Evolutionary conservation across 805 yeast species (phyloP).

Genomic region (Myxozyma lipomycoides): DNA sequence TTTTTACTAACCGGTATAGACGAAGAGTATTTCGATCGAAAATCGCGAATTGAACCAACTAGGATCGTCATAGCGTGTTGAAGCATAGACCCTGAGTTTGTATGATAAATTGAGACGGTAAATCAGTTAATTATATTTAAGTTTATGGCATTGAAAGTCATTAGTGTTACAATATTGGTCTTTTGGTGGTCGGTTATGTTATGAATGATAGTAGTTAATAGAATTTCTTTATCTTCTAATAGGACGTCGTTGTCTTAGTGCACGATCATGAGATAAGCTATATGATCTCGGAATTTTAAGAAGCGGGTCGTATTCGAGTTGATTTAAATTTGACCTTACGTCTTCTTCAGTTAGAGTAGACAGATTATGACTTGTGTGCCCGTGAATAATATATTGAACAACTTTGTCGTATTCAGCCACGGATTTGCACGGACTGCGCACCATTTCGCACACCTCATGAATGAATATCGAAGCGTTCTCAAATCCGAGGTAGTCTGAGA

Average conservation of each 20-base stretch:
- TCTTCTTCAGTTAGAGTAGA: background rate
- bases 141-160: background rate
- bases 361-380: background rate
- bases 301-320: constrained; percentile 6
- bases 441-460: constrained; percentile 17
- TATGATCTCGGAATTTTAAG: constrained; percentile 16
- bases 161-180: too few relatives aligned
- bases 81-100: too few relatives aligned
- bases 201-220: background rate
- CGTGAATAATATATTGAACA: constrained; percentile 7
- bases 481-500: constrained; percentile 18
- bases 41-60: constrained; percentile 15
- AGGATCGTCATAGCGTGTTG: background rate
- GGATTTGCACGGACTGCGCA: constrained; percentile 17
- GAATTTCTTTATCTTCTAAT: too few relatives aligned
- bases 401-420: constrained; percentile 18
- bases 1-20: constrained; percentile 1
- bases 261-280: background rate
- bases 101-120: too few relatives aligned
- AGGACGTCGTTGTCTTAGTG: background rate
- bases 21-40: constrained; percentile 27
- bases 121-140: background rate
- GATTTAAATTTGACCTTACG: constrained; percentile 1
- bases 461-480: constrained; percentile 9
- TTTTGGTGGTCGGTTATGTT: background rate